Evolutionary conservation across 805 yeast species (phyloP), one percentile per base, ranked within the genome.

Genomic region (Kodamaea hsintzibuensis): DNA sequence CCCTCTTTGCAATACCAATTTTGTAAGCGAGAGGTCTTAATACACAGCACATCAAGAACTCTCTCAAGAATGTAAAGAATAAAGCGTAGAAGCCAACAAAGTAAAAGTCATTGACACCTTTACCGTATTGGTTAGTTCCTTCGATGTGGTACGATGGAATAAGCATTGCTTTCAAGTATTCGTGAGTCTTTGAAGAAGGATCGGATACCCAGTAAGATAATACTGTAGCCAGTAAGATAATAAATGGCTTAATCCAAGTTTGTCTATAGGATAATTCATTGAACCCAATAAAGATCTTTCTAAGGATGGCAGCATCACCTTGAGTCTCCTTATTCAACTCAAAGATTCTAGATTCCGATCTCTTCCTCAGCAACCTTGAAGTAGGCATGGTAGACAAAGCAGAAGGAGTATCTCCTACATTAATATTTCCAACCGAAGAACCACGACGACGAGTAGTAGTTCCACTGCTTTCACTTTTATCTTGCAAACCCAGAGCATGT

Each of bases 21-120:
- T 55, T 53, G 8, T 33, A 40, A 1, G 97, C 93, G 37, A 89
- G 57, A 7, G 98, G 98, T 61, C 78, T 79, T 55, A 95, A 81
- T 0, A 91, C 63, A 35, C 82, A 76, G 68, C 91, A 92, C 98
- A 95, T 91, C 59, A 84, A 65, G 66, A 95, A 93, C 71, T 95
- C 99, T 63, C 99, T 83, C 59, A 83, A 76, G 67, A 93, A 95
- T 0, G 97, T 88, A 81, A 95, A 92, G 62, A 91, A 85, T 39
- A 95, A 70, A 80, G 93, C 88, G 73, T 89, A 85, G 68, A 83
- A 91, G 16, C 78, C 77, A 13, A 93, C 89, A 74, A 91, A 95
- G 18, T 79, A 79, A 59, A 91, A 81, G 72, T 95, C 99, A 63
- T 85, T 83, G 46, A 67, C 74, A 53, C 99, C 99, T 71, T 95